Base-by-base conservation (phyloP, 2,329 filamentous ascomycete genomes). In the Geosmithia flava region DNA sequence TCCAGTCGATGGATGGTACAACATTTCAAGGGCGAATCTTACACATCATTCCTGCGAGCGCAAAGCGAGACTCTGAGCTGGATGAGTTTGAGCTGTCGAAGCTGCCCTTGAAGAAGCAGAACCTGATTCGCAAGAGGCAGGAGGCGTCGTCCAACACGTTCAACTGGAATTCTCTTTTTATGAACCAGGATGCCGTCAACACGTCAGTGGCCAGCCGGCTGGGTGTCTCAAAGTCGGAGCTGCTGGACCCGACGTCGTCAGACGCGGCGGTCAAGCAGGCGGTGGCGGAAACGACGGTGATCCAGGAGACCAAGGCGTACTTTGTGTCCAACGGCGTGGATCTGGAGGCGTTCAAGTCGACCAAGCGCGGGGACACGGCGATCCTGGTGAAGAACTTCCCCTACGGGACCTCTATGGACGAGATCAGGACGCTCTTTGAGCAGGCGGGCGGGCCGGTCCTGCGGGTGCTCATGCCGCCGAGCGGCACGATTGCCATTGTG, bases 161-260 rank as follows among this genome's bases (percentile, higher is more conserved):
- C 68, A 95, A 91, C 62, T 98, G 93, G 93, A 98, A 98, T 70
- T 91, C 90, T n/a, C 72, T 98, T n/a, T 98, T 93, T 66, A 94
- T 98, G 86, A 96, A 85, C 66, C 85, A 88, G 68, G 90, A 98
- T 69, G 87, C 93, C 46, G 89, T 98, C 47, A 90, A 96, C 67
- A 81, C 87, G 45, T 94, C 90, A 6, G 80, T 95, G 52, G 88
- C 93, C 45, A 80, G 83, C 59, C 84, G 90, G 48, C 74, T 98
- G 49, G 90, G 91, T 44, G 79, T 98, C 49, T 84, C 85, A 48
- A 98, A 98, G 70, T 83, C 88, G 11, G 89, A 95, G 57, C 68
- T 98, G 49, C 74, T 98, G 44, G 91, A 98, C 66, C 93, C 91
- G n/a, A 95, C 91, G 3, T 95, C 87, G 50, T 82, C 91, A 49